These are phyloP conservation scores for Gelatoporia subvermispora DNA, from an alignment of 768 basidiomycete species.

Conservation along the genomic window DNA sequence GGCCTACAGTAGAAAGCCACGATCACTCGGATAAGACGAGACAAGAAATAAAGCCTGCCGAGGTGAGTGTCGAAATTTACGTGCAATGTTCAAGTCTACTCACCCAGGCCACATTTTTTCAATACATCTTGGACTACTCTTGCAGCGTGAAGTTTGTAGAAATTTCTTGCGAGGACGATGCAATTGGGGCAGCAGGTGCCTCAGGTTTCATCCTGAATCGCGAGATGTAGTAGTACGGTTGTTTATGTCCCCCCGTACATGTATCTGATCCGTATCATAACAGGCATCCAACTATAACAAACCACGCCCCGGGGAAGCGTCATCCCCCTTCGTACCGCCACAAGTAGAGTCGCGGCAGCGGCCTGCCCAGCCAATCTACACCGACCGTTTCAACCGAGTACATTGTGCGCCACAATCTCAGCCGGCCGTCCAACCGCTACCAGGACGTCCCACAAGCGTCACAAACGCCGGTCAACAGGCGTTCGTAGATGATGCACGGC, in stretches of 20 bases:
- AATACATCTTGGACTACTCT: not conserved
- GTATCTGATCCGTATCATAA: not conserved
- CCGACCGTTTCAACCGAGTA: not conserved
- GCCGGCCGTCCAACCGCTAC: not conserved
- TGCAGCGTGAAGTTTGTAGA: constrained; percentile 4
- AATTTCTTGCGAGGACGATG: constrained; percentile 7
- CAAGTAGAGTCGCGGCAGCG: not conserved
- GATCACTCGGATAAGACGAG: not conserved
- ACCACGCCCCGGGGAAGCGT: not conserved
- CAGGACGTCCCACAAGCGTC: not conserved
- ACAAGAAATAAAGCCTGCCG: not conserved
- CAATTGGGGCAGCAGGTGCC: constrained; percentile 2
- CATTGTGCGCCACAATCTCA: too few species aligned
- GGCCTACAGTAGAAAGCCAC: not conserved
- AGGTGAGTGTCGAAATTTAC: too few species aligned
- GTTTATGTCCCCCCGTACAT: not conserved
- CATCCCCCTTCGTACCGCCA: not conserved
- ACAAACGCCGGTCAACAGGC: not conserved
- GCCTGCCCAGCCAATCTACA: not conserved
- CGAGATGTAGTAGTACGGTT: not conserved
- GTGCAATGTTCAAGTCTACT: too few species aligned
- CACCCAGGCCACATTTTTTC: not conserved
- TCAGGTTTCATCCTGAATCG: not conserved
- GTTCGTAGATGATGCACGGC: not conserved
- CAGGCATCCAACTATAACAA: not conserved